Evolutionary conservation across 106 monocot genomes (phyloP).

Genomic region (Phalaenopsis equestris): DNA sequence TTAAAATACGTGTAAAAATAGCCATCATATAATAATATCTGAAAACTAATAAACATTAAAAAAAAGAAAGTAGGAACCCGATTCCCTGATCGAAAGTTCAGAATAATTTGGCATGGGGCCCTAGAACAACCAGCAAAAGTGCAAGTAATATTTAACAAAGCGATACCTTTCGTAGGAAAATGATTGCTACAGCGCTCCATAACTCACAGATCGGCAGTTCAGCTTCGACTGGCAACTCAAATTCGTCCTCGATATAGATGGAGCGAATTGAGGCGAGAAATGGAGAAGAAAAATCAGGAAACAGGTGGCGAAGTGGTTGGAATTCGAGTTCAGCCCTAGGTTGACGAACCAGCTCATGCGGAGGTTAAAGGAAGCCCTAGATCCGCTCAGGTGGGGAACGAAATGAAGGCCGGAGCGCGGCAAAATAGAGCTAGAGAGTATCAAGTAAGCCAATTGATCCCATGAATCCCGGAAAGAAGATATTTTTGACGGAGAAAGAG

Average conservation of each 20-base stretch:
- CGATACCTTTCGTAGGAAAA: constrained; percentile 16
- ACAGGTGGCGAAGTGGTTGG: constrained; percentile 87
- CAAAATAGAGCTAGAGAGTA: neutral
- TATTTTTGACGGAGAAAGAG: neutral
- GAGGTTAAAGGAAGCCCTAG: constrained; percentile 15
- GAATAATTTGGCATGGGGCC: neutral
- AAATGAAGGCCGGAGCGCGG: neutral
- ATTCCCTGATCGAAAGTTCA: neutral
- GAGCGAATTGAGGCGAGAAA: constrained; percentile 58
- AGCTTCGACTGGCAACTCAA: constrained; percentile 27
- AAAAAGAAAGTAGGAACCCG: neutral
- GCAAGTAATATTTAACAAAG: neutral
- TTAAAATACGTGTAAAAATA: neutral
- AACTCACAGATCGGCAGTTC: constrained; percentile 1
- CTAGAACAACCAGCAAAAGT: neutral
- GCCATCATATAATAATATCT: neutral
- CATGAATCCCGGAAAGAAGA: neutral
- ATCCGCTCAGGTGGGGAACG: constrained; percentile 1
- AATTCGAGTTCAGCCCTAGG: constrained; percentile 70
- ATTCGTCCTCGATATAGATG: constrained; percentile 36
- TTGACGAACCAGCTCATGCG: constrained; percentile 90
- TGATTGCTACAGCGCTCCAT: constrained; percentile 40
- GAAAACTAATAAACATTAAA: neutral
- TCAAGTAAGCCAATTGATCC: neutral
- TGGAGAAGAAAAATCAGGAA: constrained; percentile 76